These are phyloP conservation scores for Bimuria novae-zelandiae DNA, from an alignment of 2,329 filamentous ascomycete genomes.

Conservation along the genomic window DNA sequence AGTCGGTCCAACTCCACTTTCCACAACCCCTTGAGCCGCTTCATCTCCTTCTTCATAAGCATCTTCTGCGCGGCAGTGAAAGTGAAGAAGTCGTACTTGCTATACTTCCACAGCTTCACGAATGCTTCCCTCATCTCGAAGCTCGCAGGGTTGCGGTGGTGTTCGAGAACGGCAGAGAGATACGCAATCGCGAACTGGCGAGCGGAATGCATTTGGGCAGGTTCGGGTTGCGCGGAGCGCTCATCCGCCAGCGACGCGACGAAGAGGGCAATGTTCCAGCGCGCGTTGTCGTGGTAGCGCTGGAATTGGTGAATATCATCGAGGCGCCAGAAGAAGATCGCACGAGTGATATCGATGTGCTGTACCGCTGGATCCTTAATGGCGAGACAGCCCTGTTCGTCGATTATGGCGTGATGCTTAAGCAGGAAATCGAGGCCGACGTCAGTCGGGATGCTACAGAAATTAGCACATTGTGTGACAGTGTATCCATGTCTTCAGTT, in stretches of 20 bases:
- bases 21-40: constrained; percentile 17
- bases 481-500: not conserved
- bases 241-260: constrained; percentile 18
- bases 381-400: constrained; percentile 4
- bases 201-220: not conserved
- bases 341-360: constrained; percentile 17
- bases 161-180: constrained; percentile 27
- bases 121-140: constrained; percentile 23
- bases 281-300: constrained; percentile 25
- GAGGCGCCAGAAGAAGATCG: constrained; percentile 31
- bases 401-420: constrained; percentile 16
- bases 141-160: constrained; percentile 18
- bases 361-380: constrained; percentile 19
- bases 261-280: constrained; percentile 31
- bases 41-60: constrained; percentile 20
- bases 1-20: constrained; percentile 11
- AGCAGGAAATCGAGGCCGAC: constrained; percentile 30
- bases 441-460: constrained; percentile 21
- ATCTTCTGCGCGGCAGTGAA: constrained; percentile 17
- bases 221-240: not conserved
- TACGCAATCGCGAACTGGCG: constrained; percentile 21
- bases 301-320: constrained; percentile 24
- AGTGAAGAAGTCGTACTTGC: constrained; percentile 18
- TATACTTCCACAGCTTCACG: constrained; percentile 19
- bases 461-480: not conserved